These are phyloP conservation scores for Pseudogymnoascus sp. DNA, from an alignment of 2,329 filamentous ascomycete genomes.

Conservation along the genomic window DNA sequence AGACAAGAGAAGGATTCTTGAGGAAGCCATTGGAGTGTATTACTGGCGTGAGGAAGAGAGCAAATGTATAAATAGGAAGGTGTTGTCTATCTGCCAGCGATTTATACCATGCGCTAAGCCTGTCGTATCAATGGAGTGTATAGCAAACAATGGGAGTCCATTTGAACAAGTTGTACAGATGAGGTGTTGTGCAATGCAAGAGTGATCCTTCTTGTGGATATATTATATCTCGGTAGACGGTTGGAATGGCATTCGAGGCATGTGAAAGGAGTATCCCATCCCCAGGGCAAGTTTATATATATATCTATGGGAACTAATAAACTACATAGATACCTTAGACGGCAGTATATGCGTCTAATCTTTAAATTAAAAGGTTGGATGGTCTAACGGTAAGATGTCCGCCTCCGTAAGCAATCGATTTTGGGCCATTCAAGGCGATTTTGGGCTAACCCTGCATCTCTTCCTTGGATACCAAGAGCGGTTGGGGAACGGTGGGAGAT, in stretches of 20 bases:
- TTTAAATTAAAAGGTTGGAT: not conserved
- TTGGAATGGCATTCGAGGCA: not conserved
- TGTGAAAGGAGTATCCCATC: not conserved
- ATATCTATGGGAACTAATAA: not conserved
- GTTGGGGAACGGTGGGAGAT: not conserved
- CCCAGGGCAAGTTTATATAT: not conserved
- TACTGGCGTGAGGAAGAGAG: slow-evolving; percentile 39
- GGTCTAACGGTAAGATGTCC: not conserved
- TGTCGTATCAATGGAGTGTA: not conserved
- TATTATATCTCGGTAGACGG: not conserved
- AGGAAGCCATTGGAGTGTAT: slow-evolving; percentile 67
- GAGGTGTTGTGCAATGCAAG: not conserved
- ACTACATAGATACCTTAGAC: not conserved
- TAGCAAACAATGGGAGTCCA: not conserved
- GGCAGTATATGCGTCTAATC: not conserved
- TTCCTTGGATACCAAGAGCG: not conserved
- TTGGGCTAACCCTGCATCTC: not conserved
- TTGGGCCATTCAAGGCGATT: not conserved
- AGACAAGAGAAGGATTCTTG: slow-evolving; percentile 74
- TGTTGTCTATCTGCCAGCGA: not conserved
- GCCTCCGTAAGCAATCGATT: not conserved
- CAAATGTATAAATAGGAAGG: slow-evolving; percentile 12
- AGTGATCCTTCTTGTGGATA: not conserved
- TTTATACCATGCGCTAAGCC: not conserved
- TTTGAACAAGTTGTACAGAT: not conserved